Base-by-base conservation (phyloP, 352 stramenopile genomes). In the Globisporangium viniferum region DNA sequence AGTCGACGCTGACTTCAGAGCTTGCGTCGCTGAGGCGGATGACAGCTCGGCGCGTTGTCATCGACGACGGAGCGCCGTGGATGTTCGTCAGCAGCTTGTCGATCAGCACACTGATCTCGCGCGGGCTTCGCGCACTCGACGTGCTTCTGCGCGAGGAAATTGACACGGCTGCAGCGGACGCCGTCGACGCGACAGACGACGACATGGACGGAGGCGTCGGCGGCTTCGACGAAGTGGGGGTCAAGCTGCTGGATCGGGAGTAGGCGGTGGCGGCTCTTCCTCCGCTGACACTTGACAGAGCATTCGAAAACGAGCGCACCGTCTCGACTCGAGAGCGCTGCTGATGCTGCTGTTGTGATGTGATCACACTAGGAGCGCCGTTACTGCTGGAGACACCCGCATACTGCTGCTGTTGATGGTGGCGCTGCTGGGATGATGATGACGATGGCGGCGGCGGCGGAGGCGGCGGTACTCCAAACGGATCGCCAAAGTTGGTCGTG, bases 21-120 rank as follows among this genome's bases (percentile, higher is more conserved):
- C 79, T 61, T 5, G 82, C 66, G 18, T 95, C 83, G 15, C 76
- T 76, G 22, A 95, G 76, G 4, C 80, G 77, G 20, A 86, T 73
- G 39, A 91, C 77, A 2, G 80, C 79, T 33, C 83, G 81, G 6
- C 84, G 72, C 31, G 81, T 86, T 3, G 81, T 85, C 27, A 90
- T 73, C 18, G 87, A 66, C 27, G 85, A 89, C 46, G 82, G 80
- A 7, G 72, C 61, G 57, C 84, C 86, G 55, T 88, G 73, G 35
- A 92, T 70, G 36, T 82, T 80, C 9, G 15, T 48, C 62, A 87
- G 65, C 53, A 90, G 67, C 41, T 87, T 90, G 44, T 87, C 77
- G 62, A 86, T 79, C 62, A 90, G 66, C 69, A 78, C 61, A 48
- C 76, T 83, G 54, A 84, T 81, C 24, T 86, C 79, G n/a, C 75